Evolutionary conservation across 225 moss, liverwort and hornwort genomes (phyloP).

Genomic region (Pseudisothecium myosuroides): DNA sequence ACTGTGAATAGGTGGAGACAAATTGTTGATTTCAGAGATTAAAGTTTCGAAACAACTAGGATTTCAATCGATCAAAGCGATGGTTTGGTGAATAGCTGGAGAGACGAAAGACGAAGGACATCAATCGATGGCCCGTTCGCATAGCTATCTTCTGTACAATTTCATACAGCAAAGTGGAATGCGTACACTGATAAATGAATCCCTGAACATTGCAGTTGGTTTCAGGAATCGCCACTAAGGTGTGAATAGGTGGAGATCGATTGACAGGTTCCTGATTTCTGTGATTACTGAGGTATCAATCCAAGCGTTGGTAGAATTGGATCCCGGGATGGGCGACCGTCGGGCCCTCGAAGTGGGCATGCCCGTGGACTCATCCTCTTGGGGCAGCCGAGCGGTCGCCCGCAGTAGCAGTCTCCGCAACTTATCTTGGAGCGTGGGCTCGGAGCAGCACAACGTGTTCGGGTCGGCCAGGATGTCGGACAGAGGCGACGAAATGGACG

Average conservation of each 20-base stretch:
- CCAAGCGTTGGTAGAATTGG: background rate
- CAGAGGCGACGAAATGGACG: slow-evolving; percentile 17
- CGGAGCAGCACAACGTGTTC: slow-evolving; percentile 12
- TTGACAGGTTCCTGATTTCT: background rate
- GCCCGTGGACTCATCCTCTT: background rate
- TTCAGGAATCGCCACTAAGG: background rate
- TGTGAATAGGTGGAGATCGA: too few species aligned
- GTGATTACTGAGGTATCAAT: background rate
- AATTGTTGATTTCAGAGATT: background rate
- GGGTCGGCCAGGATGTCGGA: slow-evolving; percentile 24
- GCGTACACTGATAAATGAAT: background rate
- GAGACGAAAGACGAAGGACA: background rate
- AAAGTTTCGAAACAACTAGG: background rate
- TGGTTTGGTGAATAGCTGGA: background rate
- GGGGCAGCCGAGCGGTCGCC: background rate
- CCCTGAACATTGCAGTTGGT: background rate
- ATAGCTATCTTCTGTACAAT: background rate
- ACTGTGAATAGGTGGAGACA: background rate
- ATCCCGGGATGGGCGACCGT: background rate
- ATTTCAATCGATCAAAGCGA: background rate
- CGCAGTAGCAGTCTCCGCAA: slow-evolving; percentile 3
- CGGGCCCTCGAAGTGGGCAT: background rate
- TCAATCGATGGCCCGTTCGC: background rate
- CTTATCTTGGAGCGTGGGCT: slow-evolving; percentile 1
- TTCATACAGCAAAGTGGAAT: background rate